These are phyloP conservation scores for Clarireedia hainanense DNA, from an alignment of 2,329 filamentous ascomycete species.

Conservation along the genomic window DNA sequence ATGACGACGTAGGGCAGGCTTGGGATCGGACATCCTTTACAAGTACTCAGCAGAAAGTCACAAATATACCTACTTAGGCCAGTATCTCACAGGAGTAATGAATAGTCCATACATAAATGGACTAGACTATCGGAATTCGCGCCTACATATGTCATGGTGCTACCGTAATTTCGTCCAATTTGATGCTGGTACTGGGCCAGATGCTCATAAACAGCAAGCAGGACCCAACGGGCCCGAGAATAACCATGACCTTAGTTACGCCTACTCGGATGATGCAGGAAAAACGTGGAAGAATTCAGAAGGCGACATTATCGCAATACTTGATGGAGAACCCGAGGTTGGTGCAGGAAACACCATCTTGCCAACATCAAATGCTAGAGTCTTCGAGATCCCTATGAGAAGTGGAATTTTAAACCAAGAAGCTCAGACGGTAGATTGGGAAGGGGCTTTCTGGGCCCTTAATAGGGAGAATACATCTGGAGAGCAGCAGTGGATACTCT, in stretches of 20 bases:
- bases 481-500: constrained; percentile 19
- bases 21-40: constrained; percentile 21
- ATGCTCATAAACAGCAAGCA: constrained; percentile 24
- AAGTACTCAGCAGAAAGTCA: constrained; percentile 17
- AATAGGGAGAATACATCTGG: constrained; percentile 16
- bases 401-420: constrained; percentile 24
- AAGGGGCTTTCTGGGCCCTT: constrained; percentile 20
- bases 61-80: constrained; percentile 18
- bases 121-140: constrained; percentile 15
- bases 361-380: constrained; percentile 12
- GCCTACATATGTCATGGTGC: constrained; percentile 23
- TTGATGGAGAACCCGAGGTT: not conserved
- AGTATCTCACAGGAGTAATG: constrained; percentile 18
- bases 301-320: constrained; percentile 13
- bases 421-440: constrained; percentile 17
- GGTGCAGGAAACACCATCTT: constrained; percentile 11
- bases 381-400: constrained; percentile 22
- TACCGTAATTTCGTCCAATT: constrained; percentile 20
- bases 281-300: constrained; percentile 18
- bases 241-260: constrained; percentile 22
- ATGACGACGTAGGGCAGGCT: constrained; percentile 17
- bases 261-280: constrained; percentile 19
- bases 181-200: constrained; percentile 1
- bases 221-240: constrained; percentile 25
- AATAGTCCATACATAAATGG: constrained; percentile 26